These are phyloP conservation scores for Scleroderma citrinum DNA, from an alignment of 768 basidiomycete species.

Conservation along the genomic window DNA sequence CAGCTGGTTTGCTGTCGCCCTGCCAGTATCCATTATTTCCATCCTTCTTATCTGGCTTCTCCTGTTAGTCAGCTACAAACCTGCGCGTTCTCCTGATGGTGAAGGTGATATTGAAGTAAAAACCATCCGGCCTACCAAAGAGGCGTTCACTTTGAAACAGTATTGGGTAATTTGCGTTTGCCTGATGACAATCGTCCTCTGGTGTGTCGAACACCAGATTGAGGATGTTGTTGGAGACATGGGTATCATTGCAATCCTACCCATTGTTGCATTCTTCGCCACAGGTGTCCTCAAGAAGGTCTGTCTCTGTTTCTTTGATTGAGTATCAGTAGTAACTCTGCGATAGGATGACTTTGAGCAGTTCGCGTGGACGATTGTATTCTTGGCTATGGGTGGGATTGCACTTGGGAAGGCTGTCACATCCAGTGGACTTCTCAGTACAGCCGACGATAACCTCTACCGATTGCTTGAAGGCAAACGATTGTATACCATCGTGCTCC, in stretches of 20 bases:
- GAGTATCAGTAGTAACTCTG: background rate
- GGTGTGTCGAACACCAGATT: conserved; percentile 83
- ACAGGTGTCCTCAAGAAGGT: conserved; percentile 94
- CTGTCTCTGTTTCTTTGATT: background rate
- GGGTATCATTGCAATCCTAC: conserved; percentile 94
- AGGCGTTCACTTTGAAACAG: conserved; percentile 77
- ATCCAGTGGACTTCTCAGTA: conserved; percentile 79
- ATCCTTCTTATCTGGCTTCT: conserved; percentile 90
- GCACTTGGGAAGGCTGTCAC: conserved; percentile 91
- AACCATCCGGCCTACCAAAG: conserved; percentile 76
- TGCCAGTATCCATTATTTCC: conserved; percentile 85
- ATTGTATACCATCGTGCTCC: conserved; percentile 65
- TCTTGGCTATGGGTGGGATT: conserved; percentile 97
- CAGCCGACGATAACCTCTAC: conserved; percentile 62
- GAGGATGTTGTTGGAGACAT: conserved; percentile 84
- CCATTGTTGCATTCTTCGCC: conserved; percentile 89
- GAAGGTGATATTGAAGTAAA: conserved; percentile 79
- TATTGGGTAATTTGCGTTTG: conserved; percentile 87
- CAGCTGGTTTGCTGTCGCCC: conserved; percentile 88
- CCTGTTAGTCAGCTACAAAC: conserved; percentile 76
- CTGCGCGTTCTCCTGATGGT: conserved; percentile 64
- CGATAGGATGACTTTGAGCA: conserved; percentile 89
- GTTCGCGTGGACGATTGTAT: conserved; percentile 91
- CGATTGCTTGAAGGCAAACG: conserved; percentile 53
- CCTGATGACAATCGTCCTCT: conserved; percentile 76